phyloP scores from a whole-genome alignment of 2,329 filamentous ascomycete genomes.

The Cladosporium oxysporum region DNA sequence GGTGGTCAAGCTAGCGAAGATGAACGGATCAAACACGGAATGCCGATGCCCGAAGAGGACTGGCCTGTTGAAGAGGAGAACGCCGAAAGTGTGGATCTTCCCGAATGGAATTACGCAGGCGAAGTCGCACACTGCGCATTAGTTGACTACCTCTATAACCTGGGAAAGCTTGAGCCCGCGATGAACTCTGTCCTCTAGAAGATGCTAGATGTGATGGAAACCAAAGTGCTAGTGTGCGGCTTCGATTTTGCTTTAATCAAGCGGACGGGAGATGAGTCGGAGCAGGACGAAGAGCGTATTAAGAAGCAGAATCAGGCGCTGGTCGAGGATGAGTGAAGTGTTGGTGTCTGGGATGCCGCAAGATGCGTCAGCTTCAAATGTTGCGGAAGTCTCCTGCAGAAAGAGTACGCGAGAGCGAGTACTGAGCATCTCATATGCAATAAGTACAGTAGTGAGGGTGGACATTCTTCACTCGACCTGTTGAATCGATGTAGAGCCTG shows the following conservation, averaged over 20 bases:
- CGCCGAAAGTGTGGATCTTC: not conserved
- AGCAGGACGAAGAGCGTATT: not conserved
- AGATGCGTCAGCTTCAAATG: not conserved
- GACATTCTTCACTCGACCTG: not conserved
- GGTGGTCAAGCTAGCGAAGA: not conserved
- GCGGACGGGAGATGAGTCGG: not conserved
- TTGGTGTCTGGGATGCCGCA: too few relatives aligned
- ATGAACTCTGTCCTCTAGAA: not conserved
- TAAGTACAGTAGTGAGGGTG: not conserved
- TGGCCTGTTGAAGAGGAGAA: not conserved
- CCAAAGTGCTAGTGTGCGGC: not conserved
- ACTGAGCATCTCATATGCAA: not conserved
- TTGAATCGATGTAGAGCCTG: not conserved
- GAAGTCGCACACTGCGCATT: not conserved
- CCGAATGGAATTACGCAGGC: not conserved
- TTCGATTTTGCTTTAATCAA: not conserved
- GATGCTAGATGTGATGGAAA: not conserved
- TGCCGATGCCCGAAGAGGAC: not conserved
- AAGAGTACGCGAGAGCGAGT: not conserved
- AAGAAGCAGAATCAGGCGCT: not conserved
- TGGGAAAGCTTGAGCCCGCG: not conserved
- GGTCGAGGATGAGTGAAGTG: not conserved
- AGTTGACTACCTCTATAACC: not conserved
- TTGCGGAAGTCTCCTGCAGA: not conserved
- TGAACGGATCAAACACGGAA: not conserved